These are phyloP conservation scores for Wallacemonas sp. DNA, from an alignment of 208 protist species.

Conservation along the genomic window DNA sequence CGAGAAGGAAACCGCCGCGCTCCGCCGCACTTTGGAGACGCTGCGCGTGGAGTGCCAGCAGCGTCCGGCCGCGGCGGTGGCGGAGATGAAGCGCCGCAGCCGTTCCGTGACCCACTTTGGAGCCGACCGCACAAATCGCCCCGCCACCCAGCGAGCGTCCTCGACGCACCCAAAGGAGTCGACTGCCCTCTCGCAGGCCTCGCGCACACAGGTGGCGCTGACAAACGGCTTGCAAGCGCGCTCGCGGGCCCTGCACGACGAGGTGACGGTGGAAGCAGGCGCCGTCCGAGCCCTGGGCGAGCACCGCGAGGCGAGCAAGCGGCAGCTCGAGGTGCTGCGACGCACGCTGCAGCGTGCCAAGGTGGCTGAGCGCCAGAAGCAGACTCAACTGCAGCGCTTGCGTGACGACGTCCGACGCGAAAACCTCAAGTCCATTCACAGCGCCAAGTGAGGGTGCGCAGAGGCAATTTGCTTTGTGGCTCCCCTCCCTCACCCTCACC, in stretches of 20 bases:
- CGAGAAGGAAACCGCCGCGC: conserved; percentile 54
- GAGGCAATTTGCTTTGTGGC: neutral
- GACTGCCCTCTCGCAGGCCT: neutral
- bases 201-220: conserved; percentile 3
- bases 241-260: conserved; percentile 21
- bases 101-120: conserved; percentile 10
- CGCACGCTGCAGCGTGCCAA: conserved; percentile 33
- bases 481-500: neutral
- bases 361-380: conserved; percentile 35
- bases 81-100: neutral
- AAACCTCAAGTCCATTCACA: conserved; percentile 12
- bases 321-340: conserved; percentile 26
- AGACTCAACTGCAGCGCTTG: conserved; percentile 39
- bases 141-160: neutral
- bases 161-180: conserved; percentile 5
- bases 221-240: conserved; percentile 8
- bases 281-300: conserved; percentile 28
- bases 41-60: conserved; percentile 25
- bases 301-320: conserved; percentile 22
- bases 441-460: too few relatives aligned
- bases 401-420: conserved; percentile 28
- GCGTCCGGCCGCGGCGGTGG: neutral
- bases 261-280: conserved; percentile 36
- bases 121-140: conserved; percentile 10
- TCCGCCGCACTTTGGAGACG: conserved; percentile 56